phyloP scores from a whole-genome alignment of 2,329 filamentous ascomycete species.

The Nothophoma quercina region DNA sequence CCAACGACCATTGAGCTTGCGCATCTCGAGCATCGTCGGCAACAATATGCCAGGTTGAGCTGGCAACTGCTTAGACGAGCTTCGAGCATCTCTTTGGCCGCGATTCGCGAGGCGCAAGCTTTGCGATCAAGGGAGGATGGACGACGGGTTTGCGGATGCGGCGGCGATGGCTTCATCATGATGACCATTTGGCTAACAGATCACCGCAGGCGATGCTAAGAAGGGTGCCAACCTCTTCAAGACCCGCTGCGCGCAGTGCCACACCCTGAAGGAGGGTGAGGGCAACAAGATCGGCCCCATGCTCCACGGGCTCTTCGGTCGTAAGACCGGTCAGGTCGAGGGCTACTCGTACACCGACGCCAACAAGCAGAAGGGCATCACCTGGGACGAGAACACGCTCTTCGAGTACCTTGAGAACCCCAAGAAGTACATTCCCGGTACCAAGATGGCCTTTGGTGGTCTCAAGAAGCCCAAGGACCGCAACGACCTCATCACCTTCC shows the following conservation, averaged over 20 bases:
- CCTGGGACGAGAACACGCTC: constrained; percentile 85
- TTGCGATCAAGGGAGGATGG: constrained; percentile 37
- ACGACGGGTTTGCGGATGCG: constrained; percentile 22
- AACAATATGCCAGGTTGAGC: constrained; percentile 10
- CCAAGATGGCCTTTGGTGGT: constrained; percentile 99
- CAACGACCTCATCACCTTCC: constrained; percentile 94
- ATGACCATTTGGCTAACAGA: constrained; percentile 31
- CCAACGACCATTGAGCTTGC: constrained; percentile 36
- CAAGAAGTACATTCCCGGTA: constrained; percentile 99
- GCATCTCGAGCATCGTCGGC: constrained; percentile 15
- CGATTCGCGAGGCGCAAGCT: constrained; percentile 27
- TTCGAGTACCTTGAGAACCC: constrained; percentile 99
- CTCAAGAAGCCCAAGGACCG: constrained; percentile 99
- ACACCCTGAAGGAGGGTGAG: constrained; percentile 89
- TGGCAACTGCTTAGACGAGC: constrained; percentile 4
- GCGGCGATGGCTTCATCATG: constrained; percentile 1
- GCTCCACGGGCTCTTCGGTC: constrained; percentile 96
- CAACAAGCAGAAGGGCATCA: constrained; percentile 97
- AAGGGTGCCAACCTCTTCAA: constrained; percentile 99
- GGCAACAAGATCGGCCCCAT: constrained; percentile 98
- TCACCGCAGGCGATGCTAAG: constrained; percentile 77
- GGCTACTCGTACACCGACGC: constrained; percentile 98
- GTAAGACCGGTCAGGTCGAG: constrained; percentile 88
- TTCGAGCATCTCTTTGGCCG: constrained; percentile 17
- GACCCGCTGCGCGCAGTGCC: constrained; percentile 98